Base-by-base conservation (phyloP, 179 eudicot genomes). In the Camellia oleifera region DNA sequence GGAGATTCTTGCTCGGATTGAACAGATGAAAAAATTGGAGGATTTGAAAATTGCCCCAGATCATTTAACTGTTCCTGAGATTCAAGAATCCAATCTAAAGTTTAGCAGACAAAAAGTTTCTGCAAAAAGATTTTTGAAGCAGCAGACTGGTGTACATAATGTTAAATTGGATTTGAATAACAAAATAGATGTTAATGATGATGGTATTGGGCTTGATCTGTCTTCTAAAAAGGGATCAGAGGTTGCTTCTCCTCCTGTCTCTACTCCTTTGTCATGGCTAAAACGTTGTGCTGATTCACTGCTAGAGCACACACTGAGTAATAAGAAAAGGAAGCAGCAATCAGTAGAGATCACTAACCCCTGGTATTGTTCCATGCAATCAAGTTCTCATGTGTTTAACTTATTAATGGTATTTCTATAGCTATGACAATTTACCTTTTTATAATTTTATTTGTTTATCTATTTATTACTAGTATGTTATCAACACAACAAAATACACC, bases 221-320 rank as follows among this genome's bases (percentile, higher is more conserved):
- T 44, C 80, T 72, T 52, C 68, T 77, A 72, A 76, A 58, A 86
- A 61, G 40, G 82, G 81, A 81, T 52, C 79, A 26, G 86, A 54
- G 74, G 79, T 84, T 79, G 80, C 86, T 74, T 84, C 91, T 69
- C 84, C 92, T 69, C 84, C 88, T 76, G 80, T 84, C 81, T 84
- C 90, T 80, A 57, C 90, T 80, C 86, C 92, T 77, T 85, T 92
- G 78, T 89, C 93, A n/a, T 90, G 93, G 92, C 85, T 96, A 63
- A 91, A 89, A 83, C 84, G 90, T 64, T 94, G 93, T 83, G 90
- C 97, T 74, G 91, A 88, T 84, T 71, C 82, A 56, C 61, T 85
- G 81, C 82, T 85, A 56, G 90, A 85, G 78, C 92, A 78, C 50
- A 86, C 72, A 58, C 89, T 74, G 20, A 84, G 76, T 23, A 86